These are phyloP conservation scores for Achaetomiella virescens DNA, from an alignment of 495 filamentous ascomycete species.

Conservation along the genomic window DNA sequence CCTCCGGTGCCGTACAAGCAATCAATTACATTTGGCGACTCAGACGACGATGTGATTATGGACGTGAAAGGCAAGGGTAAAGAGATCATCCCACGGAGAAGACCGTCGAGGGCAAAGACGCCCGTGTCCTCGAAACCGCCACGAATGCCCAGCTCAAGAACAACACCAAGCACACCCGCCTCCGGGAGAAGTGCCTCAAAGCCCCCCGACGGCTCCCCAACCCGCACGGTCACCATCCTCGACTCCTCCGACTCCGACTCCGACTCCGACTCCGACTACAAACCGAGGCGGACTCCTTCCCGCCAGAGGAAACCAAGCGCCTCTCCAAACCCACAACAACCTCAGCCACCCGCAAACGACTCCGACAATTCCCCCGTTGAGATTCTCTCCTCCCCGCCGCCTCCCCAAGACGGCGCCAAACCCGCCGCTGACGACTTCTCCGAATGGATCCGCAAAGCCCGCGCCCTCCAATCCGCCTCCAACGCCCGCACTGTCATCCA, in stretches of 20 bases:
- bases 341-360: neutral
- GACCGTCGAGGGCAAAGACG: conserved; percentile 3
- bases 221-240: neutral
- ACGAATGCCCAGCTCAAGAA: neutral
- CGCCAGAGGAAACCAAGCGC: neutral
- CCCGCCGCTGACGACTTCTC: conserved; percentile 62
- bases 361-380: neutral
- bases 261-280: neutral
- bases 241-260: neutral
- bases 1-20: neutral
- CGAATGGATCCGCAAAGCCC: conserved; percentile 20
- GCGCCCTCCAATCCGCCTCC: neutral
- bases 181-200: neutral
- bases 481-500: conserved; percentile 8
- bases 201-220: neutral
- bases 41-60: conserved; percentile 23
- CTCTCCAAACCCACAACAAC: neutral
- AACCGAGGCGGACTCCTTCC: neutral
- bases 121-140: neutral
- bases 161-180: conserved; percentile 3
- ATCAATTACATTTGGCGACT: neutral
- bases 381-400: neutral
- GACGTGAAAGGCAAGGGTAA: conserved; percentile 32
- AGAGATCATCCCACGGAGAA: conserved; percentile 14
- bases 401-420: neutral